A percentile compares a stretch with the other conserved stretches of the same genome.
phyloP scores from a whole-genome alignment of 257 asterid genomes.

The Penstemon newberryi region DNA sequence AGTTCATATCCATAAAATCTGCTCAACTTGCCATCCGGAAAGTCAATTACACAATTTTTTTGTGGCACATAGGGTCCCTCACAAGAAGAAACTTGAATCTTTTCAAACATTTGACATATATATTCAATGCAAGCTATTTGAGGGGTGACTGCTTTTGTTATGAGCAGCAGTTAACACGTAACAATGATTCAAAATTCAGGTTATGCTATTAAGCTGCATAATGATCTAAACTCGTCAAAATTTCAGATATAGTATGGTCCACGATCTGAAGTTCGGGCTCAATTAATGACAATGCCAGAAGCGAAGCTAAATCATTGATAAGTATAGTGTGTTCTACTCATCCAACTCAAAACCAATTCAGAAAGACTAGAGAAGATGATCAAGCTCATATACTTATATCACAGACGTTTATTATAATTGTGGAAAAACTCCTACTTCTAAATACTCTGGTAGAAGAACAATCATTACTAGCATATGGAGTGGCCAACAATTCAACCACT shows the following conservation, averaged over 20 bases:
- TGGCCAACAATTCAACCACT: background rate
- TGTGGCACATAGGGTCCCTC: background rate
- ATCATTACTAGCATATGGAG: background rate
- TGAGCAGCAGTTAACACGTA: background rate
- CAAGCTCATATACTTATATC: background rate
- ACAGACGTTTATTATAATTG: background rate
- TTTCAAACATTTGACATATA: background rate
- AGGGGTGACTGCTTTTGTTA: background rate
- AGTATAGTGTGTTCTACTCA: background rate
- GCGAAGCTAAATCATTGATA: background rate
- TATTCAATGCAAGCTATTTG: background rate
- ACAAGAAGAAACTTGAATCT: background rate
- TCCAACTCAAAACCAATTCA: background rate
- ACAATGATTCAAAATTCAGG: background rate
- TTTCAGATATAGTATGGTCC: conserved; percentile 2
- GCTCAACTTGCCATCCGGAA: conserved; percentile 3
- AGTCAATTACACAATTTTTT: conserved; percentile 5
- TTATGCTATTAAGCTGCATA: background rate
- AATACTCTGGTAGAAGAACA: background rate
- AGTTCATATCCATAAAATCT: conserved; percentile 6
- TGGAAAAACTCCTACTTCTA: background rate
- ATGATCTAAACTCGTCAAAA: background rate
- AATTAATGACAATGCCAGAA: background rate
- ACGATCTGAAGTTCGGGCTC: conserved; percentile 9
- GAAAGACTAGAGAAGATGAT: background rate